phyloP scores from a whole-genome alignment of 352 stramenopile species.

The Phytophthora ohioensis region DNA sequence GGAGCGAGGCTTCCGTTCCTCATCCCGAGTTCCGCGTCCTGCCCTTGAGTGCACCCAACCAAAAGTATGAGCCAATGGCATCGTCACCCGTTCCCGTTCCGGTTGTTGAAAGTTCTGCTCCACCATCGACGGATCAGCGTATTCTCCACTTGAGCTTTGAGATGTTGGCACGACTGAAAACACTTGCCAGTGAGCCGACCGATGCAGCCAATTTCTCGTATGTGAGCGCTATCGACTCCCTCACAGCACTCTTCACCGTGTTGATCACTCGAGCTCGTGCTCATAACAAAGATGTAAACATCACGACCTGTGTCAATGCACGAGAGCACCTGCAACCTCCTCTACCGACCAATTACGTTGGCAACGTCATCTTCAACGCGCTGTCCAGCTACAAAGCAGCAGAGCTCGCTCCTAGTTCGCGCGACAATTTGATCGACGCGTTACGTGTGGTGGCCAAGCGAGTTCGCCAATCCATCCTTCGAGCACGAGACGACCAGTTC shows the following conservation, averaged over 20 bases:
- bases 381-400: conserved; percentile 35
- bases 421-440: background rate
- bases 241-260: conserved; percentile 52
- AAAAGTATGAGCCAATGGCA: background rate
- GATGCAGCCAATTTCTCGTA: conserved; percentile 17
- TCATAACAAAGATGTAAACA: conserved; percentile 44
- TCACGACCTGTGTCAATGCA: conserved; percentile 51
- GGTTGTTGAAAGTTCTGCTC: background rate
- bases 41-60: background rate
- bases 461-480: background rate
- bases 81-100: background rate
- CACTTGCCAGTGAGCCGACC: background rate
- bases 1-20: background rate
- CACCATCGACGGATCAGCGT: conserved; percentile 1
- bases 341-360: conserved; percentile 46
- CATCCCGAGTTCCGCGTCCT: conserved; percentile 6
- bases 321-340: conserved; percentile 47
- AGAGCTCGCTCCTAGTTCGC: background rate
- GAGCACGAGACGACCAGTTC: background rate
- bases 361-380: conserved; percentile 56
- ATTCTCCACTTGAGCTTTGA: background rate
- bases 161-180: background rate
- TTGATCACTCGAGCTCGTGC: conserved; percentile 52
- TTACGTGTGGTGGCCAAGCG: background rate
- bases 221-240: conserved; percentile 53